Evolutionary conservation across 1,139 yeast species (phyloP).

Genomic region (Hyphopichia wangnamkhiaoensis): DNA sequence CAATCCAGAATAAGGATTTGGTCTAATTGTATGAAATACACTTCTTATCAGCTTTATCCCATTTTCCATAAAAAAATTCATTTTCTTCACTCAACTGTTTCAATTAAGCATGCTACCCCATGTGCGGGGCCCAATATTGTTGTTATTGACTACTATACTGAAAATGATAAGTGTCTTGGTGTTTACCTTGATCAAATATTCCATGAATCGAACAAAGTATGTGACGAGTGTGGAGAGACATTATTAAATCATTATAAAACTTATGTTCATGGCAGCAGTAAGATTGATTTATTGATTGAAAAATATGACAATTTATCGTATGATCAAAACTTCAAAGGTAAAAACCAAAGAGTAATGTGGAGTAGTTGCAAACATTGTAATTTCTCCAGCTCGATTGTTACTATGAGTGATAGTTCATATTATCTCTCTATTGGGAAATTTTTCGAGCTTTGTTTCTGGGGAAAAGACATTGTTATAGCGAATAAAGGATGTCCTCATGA

Average conservation of each 20-base stretch:
- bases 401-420: conserved; percentile 90
- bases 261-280: conserved; percentile 87
- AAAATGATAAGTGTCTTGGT: conserved; percentile 87
- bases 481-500: conserved; percentile 52
- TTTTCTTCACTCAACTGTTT: conserved; percentile 78
- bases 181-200: conserved; percentile 82
- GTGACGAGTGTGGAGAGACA: conserved; percentile 80
- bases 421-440: conserved; percentile 92
- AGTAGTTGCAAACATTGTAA: conserved; percentile 84
- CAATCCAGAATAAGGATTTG: conserved; percentile 39
- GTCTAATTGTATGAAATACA: conserved; percentile 40
- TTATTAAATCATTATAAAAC: conserved; percentile 77
- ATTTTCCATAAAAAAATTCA: conserved; percentile 73
- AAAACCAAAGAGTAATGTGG: conserved; percentile 75
- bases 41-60: conserved; percentile 48
- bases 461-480: conserved; percentile 45
- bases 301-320: conserved; percentile 54
- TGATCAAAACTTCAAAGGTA: conserved; percentile 52
- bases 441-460: conserved; percentile 84
- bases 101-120: conserved; percentile 84
- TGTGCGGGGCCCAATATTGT: conserved; percentile 88
- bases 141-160: conserved; percentile 85
- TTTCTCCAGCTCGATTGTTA: conserved; percentile 71
- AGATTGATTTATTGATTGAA: conserved; percentile 76
- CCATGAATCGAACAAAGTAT: conserved; percentile 62